Evolutionary conservation across 2,329 filamentous ascomycete species (phyloP), one percentile per base, ranked within the genome.

Genomic region (Neofusicoccum parvum): DNA sequence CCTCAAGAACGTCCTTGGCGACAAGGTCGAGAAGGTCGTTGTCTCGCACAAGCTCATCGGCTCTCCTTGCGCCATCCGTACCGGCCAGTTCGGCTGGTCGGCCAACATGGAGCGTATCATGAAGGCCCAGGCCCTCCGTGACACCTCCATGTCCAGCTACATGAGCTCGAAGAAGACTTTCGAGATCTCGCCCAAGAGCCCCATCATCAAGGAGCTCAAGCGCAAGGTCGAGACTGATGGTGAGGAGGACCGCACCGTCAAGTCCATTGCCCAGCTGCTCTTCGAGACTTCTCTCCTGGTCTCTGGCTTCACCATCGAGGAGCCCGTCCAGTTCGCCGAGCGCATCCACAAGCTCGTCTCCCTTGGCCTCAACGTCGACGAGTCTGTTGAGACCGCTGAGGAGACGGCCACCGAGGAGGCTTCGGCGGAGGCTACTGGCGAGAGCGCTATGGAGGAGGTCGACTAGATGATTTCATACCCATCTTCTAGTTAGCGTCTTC

Each of bases 81-180:
- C 95, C 73, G 95, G 95, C 78, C 95, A 98, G 85, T 99, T 99
- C 82, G 95, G 95, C 84, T 99, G 95, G 95, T 98, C 94, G 66
- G 95, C 95, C 80, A 99, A 99, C 89, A 99, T 99, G 95, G 95
- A 99, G 89, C 95, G 95, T 87, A 99, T 99, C 90, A 99, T 99
- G 95, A 99, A 99, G 91, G 95, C 95, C 34, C 95, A 99, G 87
- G 95, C 95, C 78, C 94, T 99, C 77, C 95, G 95, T 85, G 95
- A 99, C 86, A 99, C 95, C 73, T 97, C 94, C 77, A 99, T 99
- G 95, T 92, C 88, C 84, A 96, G 92, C 75, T 99, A 99, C 92
- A 99, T 99, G 95, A 96, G 92, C 72, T 98, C 94, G 80, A 99
- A 99, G 94, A 99, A 99, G 92, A 99, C 95, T 37, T 98, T 99